Evolutionary conservation across 768 basidiomycete genomes (phyloP), one percentile per base, ranked within the genome.

Genomic region (Gymnopilus dilepis): DNA sequence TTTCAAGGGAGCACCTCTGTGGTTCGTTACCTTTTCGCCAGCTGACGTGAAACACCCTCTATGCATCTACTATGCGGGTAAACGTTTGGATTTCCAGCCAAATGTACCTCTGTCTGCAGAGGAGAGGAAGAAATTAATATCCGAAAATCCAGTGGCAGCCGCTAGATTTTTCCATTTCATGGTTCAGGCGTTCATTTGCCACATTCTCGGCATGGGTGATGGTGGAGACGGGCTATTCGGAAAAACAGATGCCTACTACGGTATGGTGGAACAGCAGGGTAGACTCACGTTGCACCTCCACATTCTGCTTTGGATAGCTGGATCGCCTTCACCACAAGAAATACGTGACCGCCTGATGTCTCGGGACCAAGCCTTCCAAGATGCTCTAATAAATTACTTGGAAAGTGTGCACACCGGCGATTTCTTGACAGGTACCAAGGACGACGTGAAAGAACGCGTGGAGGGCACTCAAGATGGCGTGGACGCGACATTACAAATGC

Each of bases 181-280:
- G 61, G 65, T 76, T 1, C 31, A 70, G 13, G 21, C 67, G 15
- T 72, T 78, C 41, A 70, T 78, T 2, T 67, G 68, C 45, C 69
- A 76, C 64, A 66, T 76, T 1, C 60, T 75, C 11, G 70, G 71
- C 6, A 45, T 68, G 11, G 62, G 53, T 19, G 34, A 40, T 6
- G 43, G 65, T 19, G 42, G 65, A 34, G 8, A 34, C 19, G 75
- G 75, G 0, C 17, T 76, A 11, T 78, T 68, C 58, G 76, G 78
- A 0, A 24, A 67, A 0, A 72, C 73, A 4, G 37, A 48, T n/a
- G 73, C 67, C 0, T 77, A 78, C 51, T 79, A 78, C 63, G 77
- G 79, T 3, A 78, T 76, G 1, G 76, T 79, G 0, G 78, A 80
- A 57, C 72, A 75, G 31, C 79, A 80, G 60, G 78, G 78, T 1